Evolutionary conservation across 2,329 filamentous ascomycete genomes (phyloP).

Genomic region (Cadophora sp.): DNA sequence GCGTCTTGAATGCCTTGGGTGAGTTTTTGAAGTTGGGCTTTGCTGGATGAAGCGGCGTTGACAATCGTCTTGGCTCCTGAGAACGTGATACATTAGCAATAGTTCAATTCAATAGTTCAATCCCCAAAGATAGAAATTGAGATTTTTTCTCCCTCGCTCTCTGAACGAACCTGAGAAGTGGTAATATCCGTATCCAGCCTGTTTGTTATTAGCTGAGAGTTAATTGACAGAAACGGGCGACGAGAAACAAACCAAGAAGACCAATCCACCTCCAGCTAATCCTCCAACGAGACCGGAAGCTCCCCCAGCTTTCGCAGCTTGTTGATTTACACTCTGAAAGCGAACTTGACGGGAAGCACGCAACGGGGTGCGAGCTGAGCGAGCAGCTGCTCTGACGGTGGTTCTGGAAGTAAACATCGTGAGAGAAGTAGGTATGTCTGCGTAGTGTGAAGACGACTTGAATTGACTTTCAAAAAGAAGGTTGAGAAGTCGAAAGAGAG

Average conservation of each 20-base stretch:
- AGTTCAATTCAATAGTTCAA: not conserved
- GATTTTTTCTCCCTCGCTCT: not conserved
- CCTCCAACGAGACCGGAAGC: constrained; percentile 55
- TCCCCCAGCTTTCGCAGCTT: constrained; percentile 40
- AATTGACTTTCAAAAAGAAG: constrained; percentile 4
- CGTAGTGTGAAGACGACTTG: not conserved
- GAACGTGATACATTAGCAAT: not conserved
- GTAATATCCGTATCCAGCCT: constrained; percentile 59
- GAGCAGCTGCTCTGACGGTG: constrained; percentile 36
- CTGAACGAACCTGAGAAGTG: constrained; percentile 52
- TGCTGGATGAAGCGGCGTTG: constrained; percentile 59
- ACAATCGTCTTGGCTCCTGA: constrained; percentile 48
- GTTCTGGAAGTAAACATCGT: constrained; percentile 43
- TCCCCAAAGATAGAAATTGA: not conserved
- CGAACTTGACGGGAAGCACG: constrained; percentile 42
- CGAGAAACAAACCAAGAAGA: constrained; percentile 46
- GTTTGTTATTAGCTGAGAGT: constrained; percentile 8
- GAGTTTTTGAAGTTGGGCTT: constrained; percentile 65
- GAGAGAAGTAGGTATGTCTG: not conserved
- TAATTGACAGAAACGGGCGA: not conserved
- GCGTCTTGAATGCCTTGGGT: constrained; percentile 66
- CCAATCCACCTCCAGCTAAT: constrained; percentile 55
- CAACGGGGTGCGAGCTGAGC: constrained; percentile 35
- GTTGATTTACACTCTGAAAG: constrained; percentile 37
- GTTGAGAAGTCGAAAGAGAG: not conserved